phyloP scores from a whole-genome alignment of 2,329 filamentous ascomycete species.

The Alternaria sp. region DNA sequence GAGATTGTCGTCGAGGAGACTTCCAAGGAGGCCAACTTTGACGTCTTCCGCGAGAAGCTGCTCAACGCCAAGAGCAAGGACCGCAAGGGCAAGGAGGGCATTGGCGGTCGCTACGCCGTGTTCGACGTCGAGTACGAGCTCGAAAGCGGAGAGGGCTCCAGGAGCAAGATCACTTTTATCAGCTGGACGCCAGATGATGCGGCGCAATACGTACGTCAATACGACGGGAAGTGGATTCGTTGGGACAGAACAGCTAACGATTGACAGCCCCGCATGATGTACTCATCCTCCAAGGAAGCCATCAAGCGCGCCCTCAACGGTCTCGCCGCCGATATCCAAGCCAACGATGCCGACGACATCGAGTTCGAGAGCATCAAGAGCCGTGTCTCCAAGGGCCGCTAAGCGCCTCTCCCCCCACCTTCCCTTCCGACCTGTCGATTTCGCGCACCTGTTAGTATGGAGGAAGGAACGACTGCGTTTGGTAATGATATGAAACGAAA shows the following conservation, averaged over 20 bases:
- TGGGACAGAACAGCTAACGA: constrained; percentile 15
- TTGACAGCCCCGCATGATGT: constrained; percentile 81
- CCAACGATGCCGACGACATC: constrained; percentile 83
- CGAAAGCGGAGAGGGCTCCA: constrained; percentile 73
- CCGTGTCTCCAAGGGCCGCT: constrained; percentile 59
- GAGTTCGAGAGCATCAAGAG: constrained; percentile 74
- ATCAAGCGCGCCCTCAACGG: constrained; percentile 81
- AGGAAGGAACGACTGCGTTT: constrained; percentile 19
- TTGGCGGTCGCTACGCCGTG: constrained; percentile 80
- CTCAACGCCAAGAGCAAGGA: constrained; percentile 74
- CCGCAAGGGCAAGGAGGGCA: constrained; percentile 63
- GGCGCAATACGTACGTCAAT: constrained; percentile 69
- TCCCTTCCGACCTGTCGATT: constrained; percentile 15
- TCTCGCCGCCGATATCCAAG: constrained; percentile 78
- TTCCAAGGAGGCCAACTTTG: constrained; percentile 71
- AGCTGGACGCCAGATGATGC: constrained; percentile 66
- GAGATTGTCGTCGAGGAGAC: constrained; percentile 81
- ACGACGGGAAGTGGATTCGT: background rate
- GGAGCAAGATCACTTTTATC: constrained; percentile 59
- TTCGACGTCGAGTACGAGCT: constrained; percentile 84
- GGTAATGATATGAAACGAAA: constrained; percentile 24
- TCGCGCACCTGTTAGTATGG: constrained; percentile 24
- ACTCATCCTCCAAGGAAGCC: constrained; percentile 86
- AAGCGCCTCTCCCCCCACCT: constrained; percentile 28
- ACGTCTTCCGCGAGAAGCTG: constrained; percentile 77